Base-by-base conservation (phyloP, 2,329 filamentous ascomycete genomes). In the Pleoardoris graminearum region DNA sequence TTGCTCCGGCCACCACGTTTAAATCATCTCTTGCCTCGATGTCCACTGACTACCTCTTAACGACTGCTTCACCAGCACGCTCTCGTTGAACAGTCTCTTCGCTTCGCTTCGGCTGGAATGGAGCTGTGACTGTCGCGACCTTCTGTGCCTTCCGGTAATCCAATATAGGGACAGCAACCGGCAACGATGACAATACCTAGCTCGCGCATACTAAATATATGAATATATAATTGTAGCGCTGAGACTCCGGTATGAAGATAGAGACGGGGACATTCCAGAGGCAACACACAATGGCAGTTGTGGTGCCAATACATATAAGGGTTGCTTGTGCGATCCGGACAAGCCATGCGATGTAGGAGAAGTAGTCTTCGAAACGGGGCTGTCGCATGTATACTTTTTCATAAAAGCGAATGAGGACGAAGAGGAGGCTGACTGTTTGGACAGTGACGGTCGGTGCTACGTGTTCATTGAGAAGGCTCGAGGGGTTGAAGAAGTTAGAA, bases 281-380 rank as follows among this genome's bases (percentile, higher is more conserved):
- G 21, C 54, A 52, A 2, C 41, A 46, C 2, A 48, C 45, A 36
- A 53, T 41, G 21, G 45, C 49, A 16, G 22, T 7, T 4, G 36
- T 14, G 12, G 38, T 32, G 16, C 46, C 48, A 29, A 41, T 29
- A 37, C 47, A 30, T 4, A 53, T 41, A 3, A 52, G 11, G 3
- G 29, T 49, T 12, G 54, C 48, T 22, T 57, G 44, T 11, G 46
- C 43, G 30, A 57, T 35, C 27, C 52, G 37, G 11, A 37, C 51
- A 5, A 42, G 21, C 48, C 51, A 59, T n/a, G 54, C 51, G 2
- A 45, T 10, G 33, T 55, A 59, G 36, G 44, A 47, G 25, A 49
- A 48, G 11, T 38, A 48, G 23, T 59, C 57, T 42, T 59, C 57
- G 7, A 39, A 3, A 3, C 39, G 22, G 33, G 52, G 16, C 10